These are phyloP conservation scores for cucumber (Cucumis sativus) DNA, from an alignment of 306 rosid genomes.

Conservation along the genomic window Cucumber_9930_V3 NC_026661.2:8647001-8647500, in stretches of 20 bases:
- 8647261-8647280: not conserved
- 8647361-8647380: too few species aligned
- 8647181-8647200: not conserved
- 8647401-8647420: too few species aligned
- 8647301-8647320: not conserved
- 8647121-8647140: not conserved
- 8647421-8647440: too few species aligned
- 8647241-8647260: not conserved
- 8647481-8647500: too few species aligned
- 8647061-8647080: not conserved
- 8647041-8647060: not conserved
- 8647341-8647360: too few species aligned
- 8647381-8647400: too few species aligned
- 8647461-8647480: too few species aligned
- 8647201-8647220: not conserved
- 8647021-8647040: conserved; percentile 1
- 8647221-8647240: not conserved
- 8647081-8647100: not conserved
- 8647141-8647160: not conserved
- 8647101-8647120: not conserved
- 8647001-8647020: conserved; percentile 36
- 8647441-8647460: too few species aligned
- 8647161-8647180: not conserved
- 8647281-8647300: not conserved
- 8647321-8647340: too few species aligned